Base-by-base conservation (phyloP, 2,329 filamentous ascomycete species). In the Teratosphaeria epicoccoides region DNA sequence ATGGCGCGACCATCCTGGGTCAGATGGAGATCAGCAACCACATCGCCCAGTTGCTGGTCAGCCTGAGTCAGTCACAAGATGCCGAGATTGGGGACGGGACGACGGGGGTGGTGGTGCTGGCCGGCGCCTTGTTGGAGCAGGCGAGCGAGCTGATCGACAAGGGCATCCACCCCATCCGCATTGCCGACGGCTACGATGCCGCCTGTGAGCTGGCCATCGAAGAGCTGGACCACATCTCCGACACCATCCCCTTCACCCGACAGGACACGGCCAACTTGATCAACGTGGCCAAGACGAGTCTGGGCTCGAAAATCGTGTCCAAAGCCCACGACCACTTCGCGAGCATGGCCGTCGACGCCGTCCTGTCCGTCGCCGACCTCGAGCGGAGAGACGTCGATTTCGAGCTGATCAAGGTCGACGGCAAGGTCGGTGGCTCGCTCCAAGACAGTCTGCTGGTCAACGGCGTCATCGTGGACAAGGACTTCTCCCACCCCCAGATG, bases 401-500 rank as follows among this genome's bases (percentile, higher is more conserved):
- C 67, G 93, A 98, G 75, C 75, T 98, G 61, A 98, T 98, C 77
- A 98, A 98, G 79, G 91, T 98, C 49, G 93, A 98, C 66, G 91
- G 93, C 64, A 98, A 98, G 77, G 89, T 97, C 29, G 93, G 93
- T 62, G 93, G 94, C 54, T 74, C 91, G 24, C 79, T 98, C 17
- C 91, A 97, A 71, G 93, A 98, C 71, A 87, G 90, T 5, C 74
- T 97, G 25, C 82, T 98, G 43, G 91, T 98, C 62, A 94, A 97
- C 75, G 93, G 93, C 69, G 93, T 98, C 59, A 95, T 98, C 69
- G 81, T 98, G 70, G 93, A 98, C 81, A 98, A 98, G 77, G 94
- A 98, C 75, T 98, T 98, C 72, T 97, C 93, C 29, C 93, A 98
- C 71, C 93, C 93, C 11, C 93, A 98, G 75, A 98, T 98, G 93